Percentiles rank a stretch among this genome's conserved stretches.
phyloP scores from a whole-genome alignment of 1,284 basidiomycete species.

The Garcileccinum viscosum region DNA sequence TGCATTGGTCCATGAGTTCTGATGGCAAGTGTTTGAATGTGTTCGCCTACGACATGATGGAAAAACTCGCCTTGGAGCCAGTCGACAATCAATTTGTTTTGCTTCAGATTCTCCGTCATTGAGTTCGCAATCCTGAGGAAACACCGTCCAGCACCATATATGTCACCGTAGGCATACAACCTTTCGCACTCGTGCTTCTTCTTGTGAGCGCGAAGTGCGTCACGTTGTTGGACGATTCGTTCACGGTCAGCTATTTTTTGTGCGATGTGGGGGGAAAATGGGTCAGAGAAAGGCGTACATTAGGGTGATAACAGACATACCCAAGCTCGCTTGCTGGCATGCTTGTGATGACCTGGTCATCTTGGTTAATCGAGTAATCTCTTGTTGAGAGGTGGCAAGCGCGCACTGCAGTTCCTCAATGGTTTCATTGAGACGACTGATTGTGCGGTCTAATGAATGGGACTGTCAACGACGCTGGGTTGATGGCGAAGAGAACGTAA shows the following conservation, averaged over 20 bases:
- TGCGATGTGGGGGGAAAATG: neutral
- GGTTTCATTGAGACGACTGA: neutral
- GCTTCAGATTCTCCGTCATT: neutral
- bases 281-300: neutral
- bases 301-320: neutral
- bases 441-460: neutral
- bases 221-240: neutral
- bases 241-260: neutral
- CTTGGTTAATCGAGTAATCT: neutral
- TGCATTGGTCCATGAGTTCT: neutral
- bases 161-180: neutral
- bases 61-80: neutral
- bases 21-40: neutral
- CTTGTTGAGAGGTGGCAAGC: neutral
- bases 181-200: neutral
- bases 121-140: neutral
- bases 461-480: neutral
- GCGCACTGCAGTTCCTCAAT: neutral
- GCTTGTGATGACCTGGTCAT: neutral
- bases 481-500: neutral
- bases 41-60: neutral
- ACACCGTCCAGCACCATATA: neutral
- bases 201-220: neutral
- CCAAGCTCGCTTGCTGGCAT: neutral
- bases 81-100: neutral